Percentiles rank a stretch among this genome's conserved stretches.
These are phyloP conservation scores for Moniliophthora roreri DNA, from an alignment of 1,284 basidiomycete species.

Conservation along the genomic window DNA sequence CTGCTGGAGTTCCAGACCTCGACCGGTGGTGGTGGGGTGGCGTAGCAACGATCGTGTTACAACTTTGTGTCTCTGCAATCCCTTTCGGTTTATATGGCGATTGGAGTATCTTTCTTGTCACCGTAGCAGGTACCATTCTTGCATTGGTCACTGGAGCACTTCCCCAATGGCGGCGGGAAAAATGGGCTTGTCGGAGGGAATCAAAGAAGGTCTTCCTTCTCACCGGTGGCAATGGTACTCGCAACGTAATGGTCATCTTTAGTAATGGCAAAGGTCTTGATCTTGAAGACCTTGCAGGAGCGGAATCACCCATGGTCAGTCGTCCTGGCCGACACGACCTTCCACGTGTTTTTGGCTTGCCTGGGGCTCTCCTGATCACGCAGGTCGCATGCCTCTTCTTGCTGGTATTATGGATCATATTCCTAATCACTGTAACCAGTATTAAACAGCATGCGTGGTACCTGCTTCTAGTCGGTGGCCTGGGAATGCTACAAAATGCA, in stretches of 20 bases:
- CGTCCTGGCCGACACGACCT: not conserved
- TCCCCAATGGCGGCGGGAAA: conserved; percentile 31
- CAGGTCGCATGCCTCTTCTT: conserved; percentile 5
- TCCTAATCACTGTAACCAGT: conserved; percentile 19
- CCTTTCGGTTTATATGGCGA: conserved; percentile 24
- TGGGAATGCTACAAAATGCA: conserved; percentile 9
- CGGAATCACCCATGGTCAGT: not conserved
- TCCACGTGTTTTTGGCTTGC: not conserved
- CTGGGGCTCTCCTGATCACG: conserved; percentile 7
- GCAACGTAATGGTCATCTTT: conserved; percentile 30
- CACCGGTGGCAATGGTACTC: conserved; percentile 29
- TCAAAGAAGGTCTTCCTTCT: conserved; percentile 25
- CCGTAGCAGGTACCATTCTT: conserved; percentile 25
- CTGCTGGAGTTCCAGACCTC: conserved; percentile 20
- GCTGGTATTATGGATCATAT: conserved; percentile 18
- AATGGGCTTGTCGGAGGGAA: conserved; percentile 25
- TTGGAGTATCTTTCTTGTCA: conserved; percentile 29
- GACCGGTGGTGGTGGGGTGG: conserved; percentile 31
- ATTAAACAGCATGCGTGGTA: conserved; percentile 21
- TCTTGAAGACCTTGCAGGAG: conserved; percentile 29
- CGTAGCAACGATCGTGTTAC: conserved; percentile 22
- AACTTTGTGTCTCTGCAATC: conserved; percentile 27
- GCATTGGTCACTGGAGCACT: conserved; percentile 23
- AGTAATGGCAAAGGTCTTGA: conserved; percentile 24
- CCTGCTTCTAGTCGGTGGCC: conserved; percentile 10